Base-by-base conservation (phyloP, 129 eudicot species). In the Saussurea involucrata region DNA sequence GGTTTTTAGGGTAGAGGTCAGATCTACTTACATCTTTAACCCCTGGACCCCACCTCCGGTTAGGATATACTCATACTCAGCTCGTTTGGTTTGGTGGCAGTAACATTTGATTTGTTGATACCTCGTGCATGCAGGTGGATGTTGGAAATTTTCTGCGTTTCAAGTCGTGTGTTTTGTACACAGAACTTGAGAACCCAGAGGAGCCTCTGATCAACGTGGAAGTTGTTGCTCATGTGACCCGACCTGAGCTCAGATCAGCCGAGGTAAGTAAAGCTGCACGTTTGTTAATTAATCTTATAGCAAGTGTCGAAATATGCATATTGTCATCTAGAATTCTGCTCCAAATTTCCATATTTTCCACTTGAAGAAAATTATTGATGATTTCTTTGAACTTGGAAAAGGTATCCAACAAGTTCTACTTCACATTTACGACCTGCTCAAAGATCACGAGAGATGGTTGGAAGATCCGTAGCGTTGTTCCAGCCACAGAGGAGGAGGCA, bases 321-420 rank as follows among this genome's bases (percentile, higher is more conserved):
- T 29, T 27, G 18, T 78, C 8, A 78, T 69, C 21, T 36, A 25
- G 18, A 24, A 17, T 9, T 68, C 25, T 3, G 8, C 57, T 15
- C 3, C 6, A 53, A 18, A 27, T 60, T 9, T 76, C 17, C 15
- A 15, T 66, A 58, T 12, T 3, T 9, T 37, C 9, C 9, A 0
- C 12, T 7, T 24, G 22, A 33, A 13, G 28, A 31, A 55, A 42
- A 18, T 22, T 12, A 33, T 66, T 24, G 12, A 66, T 70, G 67
- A 6, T 78, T 31, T 78, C 49, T 82, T 71, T 27, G n/a, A 18
- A 57, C 40, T 18, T 74, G 40, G 49, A 9, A 27, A 63, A 95
- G 98, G 96, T 95, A 71, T 95, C 98, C 34, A 94, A 91, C 83
- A 94, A 94, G 84, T 94, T 94, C 81, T 94, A 94, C 93, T 94